These are phyloP conservation scores for Xylaria arbuscula DNA, from an alignment of 2,329 filamentous ascomycete species.

Conservation along the genomic window DNA sequence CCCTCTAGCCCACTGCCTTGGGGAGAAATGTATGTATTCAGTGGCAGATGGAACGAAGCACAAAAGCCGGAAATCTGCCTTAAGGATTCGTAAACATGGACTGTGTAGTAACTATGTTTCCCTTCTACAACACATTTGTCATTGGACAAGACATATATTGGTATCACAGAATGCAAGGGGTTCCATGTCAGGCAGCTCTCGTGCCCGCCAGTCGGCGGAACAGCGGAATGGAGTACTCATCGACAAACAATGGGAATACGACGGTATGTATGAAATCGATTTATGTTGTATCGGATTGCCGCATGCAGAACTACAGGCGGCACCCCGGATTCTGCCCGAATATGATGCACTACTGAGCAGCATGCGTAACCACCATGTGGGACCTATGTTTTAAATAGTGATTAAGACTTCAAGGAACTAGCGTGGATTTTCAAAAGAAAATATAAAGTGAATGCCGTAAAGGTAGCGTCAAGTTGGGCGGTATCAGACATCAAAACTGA, in stretches of 20 bases:
- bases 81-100: not conserved
- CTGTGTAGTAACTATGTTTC: not conserved
- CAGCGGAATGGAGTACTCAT: not conserved
- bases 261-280: not conserved
- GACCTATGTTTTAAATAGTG: not conserved
- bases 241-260: not conserved
- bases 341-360: not conserved
- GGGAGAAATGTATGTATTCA: not conserved
- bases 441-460: no score
- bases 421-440: not conserved
- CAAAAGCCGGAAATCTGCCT: not conserved
- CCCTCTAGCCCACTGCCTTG: not conserved
- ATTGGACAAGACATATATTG: not conserved
- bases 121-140: not conserved
- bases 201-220: conserved; percentile 13
- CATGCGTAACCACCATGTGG: not conserved
- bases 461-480: not conserved
- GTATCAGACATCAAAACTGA: not conserved
- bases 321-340: not conserved
- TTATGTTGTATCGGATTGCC: not conserved
- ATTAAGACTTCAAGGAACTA: not conserved
- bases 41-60: not conserved
- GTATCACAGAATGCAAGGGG: conserved; percentile 9
- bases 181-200: not conserved
- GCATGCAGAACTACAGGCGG: not conserved